phyloP scores from a whole-genome alignment of 2,329 filamentous ascomycete genomes.

The Phialophora expanda region DNA sequence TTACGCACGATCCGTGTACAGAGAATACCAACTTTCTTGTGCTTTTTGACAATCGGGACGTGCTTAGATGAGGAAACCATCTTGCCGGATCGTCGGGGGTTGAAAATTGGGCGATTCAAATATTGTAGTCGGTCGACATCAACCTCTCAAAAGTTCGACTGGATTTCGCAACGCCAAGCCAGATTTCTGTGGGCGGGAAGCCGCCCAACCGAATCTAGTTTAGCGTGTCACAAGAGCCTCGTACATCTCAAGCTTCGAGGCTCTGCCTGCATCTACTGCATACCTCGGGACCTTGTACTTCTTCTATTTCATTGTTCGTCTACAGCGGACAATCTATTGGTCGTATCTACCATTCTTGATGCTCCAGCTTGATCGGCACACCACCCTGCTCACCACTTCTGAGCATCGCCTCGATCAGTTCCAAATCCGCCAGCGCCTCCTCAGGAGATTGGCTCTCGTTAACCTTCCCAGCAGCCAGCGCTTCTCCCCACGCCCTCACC shows the following conservation, averaged over 20 bases:
- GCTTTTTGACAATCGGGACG: conserved; percentile 99
- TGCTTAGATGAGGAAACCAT: conserved; percentile 99
- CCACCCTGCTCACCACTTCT: conserved; percentile 46
- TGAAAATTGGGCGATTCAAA: conserved; percentile 11
- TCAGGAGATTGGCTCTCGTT: conserved; percentile 55
- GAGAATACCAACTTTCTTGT: conserved; percentile 67
- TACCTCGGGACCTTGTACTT: neutral
- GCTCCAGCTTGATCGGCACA: conserved; percentile 33
- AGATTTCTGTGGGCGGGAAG: conserved; percentile 13
- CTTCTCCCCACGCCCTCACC: conserved; percentile 58
- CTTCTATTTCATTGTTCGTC: neutral
- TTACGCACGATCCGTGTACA: neutral
- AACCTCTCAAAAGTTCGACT: conserved; percentile 13
- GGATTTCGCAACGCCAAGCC: conserved; percentile 22
- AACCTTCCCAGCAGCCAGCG: conserved; percentile 50
- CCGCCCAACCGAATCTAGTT: neutral
- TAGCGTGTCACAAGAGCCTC: conserved; percentile 8
- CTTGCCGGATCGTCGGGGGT: conserved; percentile 44
- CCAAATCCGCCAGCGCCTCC: conserved; percentile 47
- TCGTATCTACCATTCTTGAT: conserved; percentile 33
- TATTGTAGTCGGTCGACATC: conserved; percentile 9
- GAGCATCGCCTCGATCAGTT: conserved; percentile 40
- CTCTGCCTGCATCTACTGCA: neutral
- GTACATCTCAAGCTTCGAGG: neutral
- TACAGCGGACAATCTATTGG: neutral